Evolutionary conservation across 352 stramenopile genomes (phyloP).

Genomic region (Globisporangium ultimum): DNA sequence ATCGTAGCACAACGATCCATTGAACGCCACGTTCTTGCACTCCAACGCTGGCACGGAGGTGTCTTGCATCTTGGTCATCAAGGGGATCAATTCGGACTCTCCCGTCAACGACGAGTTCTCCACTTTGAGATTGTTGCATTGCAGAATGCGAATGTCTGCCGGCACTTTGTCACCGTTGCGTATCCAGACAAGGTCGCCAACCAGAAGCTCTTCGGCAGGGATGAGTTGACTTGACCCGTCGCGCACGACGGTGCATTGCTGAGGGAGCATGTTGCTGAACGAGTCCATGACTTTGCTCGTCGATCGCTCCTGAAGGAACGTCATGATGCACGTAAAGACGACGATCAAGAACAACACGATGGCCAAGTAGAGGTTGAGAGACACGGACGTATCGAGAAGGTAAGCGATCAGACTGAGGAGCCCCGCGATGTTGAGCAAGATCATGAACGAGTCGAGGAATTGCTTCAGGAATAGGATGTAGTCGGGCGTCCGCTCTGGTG

Average conservation of each 20-base stretch:
- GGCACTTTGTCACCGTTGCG: slow-evolving; percentile 52
- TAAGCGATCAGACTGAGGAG: no score
- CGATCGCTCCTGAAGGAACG: slow-evolving; percentile 34
- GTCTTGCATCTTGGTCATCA: slow-evolving; percentile 23
- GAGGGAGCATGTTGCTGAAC: slow-evolving; percentile 48
- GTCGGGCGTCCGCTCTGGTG: no score
- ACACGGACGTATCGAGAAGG: slow-evolving; percentile 7
- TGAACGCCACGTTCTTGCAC: slow-evolving; percentile 47
- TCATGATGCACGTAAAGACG: slow-evolving; percentile 33
- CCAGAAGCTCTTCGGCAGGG: slow-evolving; percentile 39
- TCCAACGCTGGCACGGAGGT: slow-evolving; percentile 27
- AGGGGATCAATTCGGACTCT: slow-evolving; percentile 42
- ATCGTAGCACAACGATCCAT: slow-evolving; percentile 44
- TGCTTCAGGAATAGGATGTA: no score
- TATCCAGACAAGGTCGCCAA: slow-evolving; percentile 51
- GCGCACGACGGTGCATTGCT: slow-evolving; percentile 38
- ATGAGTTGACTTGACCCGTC: slow-evolving; percentile 36
- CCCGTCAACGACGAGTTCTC: slow-evolving; percentile 67
- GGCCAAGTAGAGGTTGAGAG: slow-evolving; percentile 36
- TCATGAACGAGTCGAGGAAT: no score
- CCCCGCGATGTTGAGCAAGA: no score
- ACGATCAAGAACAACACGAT: slow-evolving; percentile 42
- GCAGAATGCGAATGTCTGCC: slow-evolving; percentile 42
- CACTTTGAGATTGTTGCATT: slow-evolving; percentile 49
- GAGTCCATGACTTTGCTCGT: slow-evolving; percentile 48